These are phyloP conservation scores for Bolboschoenoplectus hybrid DNA, from an alignment of 202 grass and related monocot species.

Conservation along the genomic window DNA sequence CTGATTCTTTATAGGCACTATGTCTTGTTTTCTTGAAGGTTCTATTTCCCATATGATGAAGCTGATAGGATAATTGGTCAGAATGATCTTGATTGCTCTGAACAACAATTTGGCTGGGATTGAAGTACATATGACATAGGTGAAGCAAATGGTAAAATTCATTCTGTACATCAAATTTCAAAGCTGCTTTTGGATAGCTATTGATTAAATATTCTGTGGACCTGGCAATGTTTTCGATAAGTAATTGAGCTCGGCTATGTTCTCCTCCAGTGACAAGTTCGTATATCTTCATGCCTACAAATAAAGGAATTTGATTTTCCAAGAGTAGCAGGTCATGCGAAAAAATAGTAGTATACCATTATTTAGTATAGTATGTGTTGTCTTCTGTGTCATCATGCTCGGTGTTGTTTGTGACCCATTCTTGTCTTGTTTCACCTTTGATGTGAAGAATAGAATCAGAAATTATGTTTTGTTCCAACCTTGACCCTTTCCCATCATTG, in stretches of 20 bases:
- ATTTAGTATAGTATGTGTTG: background rate
- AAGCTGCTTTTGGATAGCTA: background rate
- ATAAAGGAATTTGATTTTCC: background rate
- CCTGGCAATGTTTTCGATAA: background rate
- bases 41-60: no score
- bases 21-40: no score
- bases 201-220: background rate
- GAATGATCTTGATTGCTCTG: background rate
- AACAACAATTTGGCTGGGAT: background rate
- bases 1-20: background rate
- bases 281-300: background rate
- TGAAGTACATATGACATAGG: slow-evolving; percentile 46
- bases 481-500: background rate
- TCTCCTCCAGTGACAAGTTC: background rate
- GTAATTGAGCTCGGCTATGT: background rate
- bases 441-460: background rate
- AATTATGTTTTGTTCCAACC: background rate
- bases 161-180: background rate
- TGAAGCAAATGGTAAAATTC: slow-evolving; percentile 49
- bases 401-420: background rate
- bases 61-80: background rate
- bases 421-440: background rate
- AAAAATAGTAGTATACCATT: background rate
- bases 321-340: background rate
- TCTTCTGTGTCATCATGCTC: background rate